Evolutionary conservation across 192 early-diverging fungal genomes (phyloP), one percentile per base, ranked within the genome.

Genomic region (Rhizophagus sp.): DNA sequence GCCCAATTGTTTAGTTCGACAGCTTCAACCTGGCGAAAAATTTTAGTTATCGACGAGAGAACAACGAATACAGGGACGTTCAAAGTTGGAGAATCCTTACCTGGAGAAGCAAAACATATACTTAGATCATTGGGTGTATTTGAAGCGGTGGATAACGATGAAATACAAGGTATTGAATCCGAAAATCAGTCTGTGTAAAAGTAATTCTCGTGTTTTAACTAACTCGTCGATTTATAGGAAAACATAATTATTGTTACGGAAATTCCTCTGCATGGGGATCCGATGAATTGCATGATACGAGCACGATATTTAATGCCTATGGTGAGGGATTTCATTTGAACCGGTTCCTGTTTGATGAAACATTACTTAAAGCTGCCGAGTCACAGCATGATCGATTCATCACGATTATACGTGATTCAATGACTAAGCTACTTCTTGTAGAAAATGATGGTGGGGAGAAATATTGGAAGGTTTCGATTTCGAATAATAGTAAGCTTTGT

Each of bases 31-130:
- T 77, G 6, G 27, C n/a, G 62, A 22, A 77, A 50, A 30, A 65
- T 77, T 65, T 41, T 66, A 64, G 39, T 77, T 25, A 66, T 77
- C n/a, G 63, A 77, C 4, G 75, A 77, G 39, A 77, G 27, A 65
- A 12, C 63, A 47, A 17, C 27, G 47, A 66, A 66, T 65, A 15
- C n/a, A 15, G 36, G 19, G 44, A 66, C 25, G 11, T 77, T 77
- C 24, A 76, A 77, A 77, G 63, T 77, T 77, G 75, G 75, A 41
- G 63, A 77, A 41, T 77, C 75, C 19, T 77, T 77, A 8, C 75
- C 75, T 30, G 62, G 75, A 24, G 75, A 65, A 41, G 33, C 75
- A n/a, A 77, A 77, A 12, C 33, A 6, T 65, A 41, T 65, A 44
- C 75, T 77, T 66, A 30, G 41, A 2, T 65, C 75, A 15, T 15